Conservation (phyloP, 2,329 filamentous ascomycete species). For the Penicillium sp. region DNA sequence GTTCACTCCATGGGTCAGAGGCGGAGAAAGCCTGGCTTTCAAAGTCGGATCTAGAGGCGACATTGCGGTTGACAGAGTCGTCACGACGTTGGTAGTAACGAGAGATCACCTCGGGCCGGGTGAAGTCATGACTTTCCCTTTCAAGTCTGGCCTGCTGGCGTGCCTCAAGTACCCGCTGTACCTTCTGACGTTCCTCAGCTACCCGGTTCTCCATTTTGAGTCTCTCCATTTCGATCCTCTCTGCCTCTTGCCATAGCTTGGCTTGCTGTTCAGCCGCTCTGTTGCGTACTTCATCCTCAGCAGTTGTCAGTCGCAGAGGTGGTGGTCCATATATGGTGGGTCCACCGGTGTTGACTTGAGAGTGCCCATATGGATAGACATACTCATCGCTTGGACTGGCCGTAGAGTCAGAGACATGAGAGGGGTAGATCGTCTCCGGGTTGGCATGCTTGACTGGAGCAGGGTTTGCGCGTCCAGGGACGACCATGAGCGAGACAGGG, state of each 20-base stretch:
- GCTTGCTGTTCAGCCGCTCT: neutral
- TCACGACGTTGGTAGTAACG: neutral
- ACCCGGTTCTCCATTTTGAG: neutral
- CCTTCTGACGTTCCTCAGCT: neutral
- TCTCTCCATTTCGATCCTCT: neutral
- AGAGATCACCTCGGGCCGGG: neutral
- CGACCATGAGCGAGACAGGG: neutral
- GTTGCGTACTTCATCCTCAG: neutral
- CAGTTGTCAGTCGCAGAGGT: neutral
- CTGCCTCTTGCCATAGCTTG: neutral
- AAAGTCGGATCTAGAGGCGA: neutral
- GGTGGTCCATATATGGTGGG: neutral
- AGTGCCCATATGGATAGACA: neutral
- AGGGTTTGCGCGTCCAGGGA: neutral
- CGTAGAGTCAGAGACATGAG: neutral
- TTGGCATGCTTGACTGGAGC: neutral
- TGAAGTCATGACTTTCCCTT: neutral
- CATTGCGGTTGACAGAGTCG: neutral
- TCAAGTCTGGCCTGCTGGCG: neutral
- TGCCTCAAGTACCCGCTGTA: neutral
- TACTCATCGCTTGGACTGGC: neutral
- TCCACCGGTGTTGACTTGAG: neutral
- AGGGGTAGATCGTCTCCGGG: neutral
- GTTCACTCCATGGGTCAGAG: neutral
- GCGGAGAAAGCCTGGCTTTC: neutral